These are phyloP conservation scores for Macrolepiota albuminosa DNA, from an alignment of 768 basidiomycete species.

Conservation along the genomic window DNA sequence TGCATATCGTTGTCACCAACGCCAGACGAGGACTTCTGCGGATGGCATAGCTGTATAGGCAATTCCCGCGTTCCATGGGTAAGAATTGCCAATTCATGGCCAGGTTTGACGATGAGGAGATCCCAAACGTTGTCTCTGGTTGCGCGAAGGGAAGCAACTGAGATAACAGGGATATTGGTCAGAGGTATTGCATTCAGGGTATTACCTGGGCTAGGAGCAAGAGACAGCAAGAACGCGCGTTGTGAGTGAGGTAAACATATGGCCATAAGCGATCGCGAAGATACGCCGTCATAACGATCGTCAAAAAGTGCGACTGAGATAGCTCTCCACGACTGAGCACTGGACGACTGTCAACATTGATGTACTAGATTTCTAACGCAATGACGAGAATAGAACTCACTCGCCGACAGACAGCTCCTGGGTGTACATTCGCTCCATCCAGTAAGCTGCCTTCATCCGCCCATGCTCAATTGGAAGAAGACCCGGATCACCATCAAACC, in stretches of 20 bases:
- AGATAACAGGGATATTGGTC: constrained; percentile 37
- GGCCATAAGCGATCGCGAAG: constrained; percentile 48
- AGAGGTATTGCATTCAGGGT: constrained; percentile 36
- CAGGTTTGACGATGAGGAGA: constrained; percentile 58
- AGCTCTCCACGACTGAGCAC: constrained; percentile 36
- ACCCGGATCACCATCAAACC: constrained; percentile 36
- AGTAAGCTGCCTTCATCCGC: constrained; percentile 67
- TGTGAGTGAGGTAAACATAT: constrained; percentile 48
- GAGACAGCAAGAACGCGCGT: constrained; percentile 40
- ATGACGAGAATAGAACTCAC: constrained; percentile 35
- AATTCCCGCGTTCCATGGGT: constrained; percentile 54
- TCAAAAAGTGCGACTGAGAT: constrained; percentile 64
- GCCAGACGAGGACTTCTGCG: constrained; percentile 7
- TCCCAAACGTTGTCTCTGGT: constrained; percentile 66
- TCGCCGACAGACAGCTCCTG: constrained; percentile 41
- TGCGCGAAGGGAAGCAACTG: constrained; percentile 53
- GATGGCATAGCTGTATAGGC: constrained; percentile 28
- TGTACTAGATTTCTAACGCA: not conserved
- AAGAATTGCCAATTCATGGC: constrained; percentile 48
- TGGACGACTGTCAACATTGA: constrained; percentile 16
- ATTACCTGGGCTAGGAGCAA: constrained; percentile 39
- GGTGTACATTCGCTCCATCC: constrained; percentile 60
- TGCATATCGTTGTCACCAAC: constrained; percentile 19
- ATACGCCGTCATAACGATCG: constrained; percentile 53
- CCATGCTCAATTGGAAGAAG: constrained; percentile 48